Conservation (phyloP, 371 early-diverging fungal genomes). For the Parasitella parasitica region DNA sequence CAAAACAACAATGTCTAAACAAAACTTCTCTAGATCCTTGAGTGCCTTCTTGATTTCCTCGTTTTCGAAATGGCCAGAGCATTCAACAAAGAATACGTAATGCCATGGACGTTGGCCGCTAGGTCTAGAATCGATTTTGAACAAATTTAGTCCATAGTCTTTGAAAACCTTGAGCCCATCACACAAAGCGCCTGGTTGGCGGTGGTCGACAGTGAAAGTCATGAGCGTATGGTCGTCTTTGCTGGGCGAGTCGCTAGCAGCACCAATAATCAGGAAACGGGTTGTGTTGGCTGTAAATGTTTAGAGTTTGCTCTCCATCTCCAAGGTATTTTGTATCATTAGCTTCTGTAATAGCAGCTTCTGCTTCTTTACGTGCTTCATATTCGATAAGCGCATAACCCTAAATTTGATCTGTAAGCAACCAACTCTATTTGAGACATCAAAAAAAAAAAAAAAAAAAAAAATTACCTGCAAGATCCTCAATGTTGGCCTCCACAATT, state of each 20-base stretch:
- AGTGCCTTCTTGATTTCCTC: conserved; percentile 63
- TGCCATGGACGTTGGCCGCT: conserved; percentile 84
- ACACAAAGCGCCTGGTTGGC: conserved; percentile 87
- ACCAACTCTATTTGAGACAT: too few species aligned
- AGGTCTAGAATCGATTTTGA: conserved; percentile 92
- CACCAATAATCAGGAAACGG: conserved; percentile 86
- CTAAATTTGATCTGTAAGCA: too few species aligned
- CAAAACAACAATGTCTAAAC: conserved; percentile 74
- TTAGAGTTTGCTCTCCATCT: conserved; percentile 18
- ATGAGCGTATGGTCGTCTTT: conserved; percentile 79
- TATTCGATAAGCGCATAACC: conserved; percentile 96
- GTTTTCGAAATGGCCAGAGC: conserved; percentile 77
- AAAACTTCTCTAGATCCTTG: conserved; percentile 64
- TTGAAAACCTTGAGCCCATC: conserved; percentile 86
- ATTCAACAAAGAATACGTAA: conserved; percentile 90
- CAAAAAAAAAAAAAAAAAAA: too few species aligned
- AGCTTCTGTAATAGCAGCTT: conserved; percentile 72
- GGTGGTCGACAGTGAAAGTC: conserved; percentile 87
- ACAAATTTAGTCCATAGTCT: conserved; percentile 77
- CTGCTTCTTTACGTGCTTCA: conserved; percentile 79
- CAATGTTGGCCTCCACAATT: conserved; percentile 72
- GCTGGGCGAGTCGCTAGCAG: conserved; percentile 69
- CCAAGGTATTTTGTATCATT: conserved; percentile 76
- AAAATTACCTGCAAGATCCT: conserved; percentile 47
- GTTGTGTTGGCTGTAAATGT: conserved; percentile 75